Base-by-base conservation (phyloP, 2,329 filamentous ascomycete genomes). In the Ceratocystiopsis minuta region DNA sequence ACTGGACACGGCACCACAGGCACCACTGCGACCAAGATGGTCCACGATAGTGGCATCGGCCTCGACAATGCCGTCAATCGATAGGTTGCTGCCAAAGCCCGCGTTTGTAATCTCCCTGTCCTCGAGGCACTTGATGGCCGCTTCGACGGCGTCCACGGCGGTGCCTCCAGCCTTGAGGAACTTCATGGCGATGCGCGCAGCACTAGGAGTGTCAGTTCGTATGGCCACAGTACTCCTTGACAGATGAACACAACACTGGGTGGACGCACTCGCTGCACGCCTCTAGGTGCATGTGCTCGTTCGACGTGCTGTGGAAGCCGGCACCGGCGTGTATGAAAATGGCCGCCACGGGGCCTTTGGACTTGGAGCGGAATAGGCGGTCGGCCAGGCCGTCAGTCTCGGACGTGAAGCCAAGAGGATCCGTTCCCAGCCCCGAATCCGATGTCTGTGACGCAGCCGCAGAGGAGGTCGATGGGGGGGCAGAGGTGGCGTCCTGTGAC, bases 251-350 rank as follows among this genome's bases (percentile, higher is more conserved):
- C 32, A 37, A 28, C 11, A 20, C 14, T 2, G 9, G 13, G 9
- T 37, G 13, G 24, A 66, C 84, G 61, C 66, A 95, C 88, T 88
- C 79, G 54, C 80, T 79, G 59, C 90, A 96, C 36, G 86, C 86
- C 53, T 78, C 68, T 11, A 98, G 70, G 55, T 98, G 90, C 34
- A 82, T 68, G 43, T 70, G 66, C 57, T 98, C 87, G 55, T 96
- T 96, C 46, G 81, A 73, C 18, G 73, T 66, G 55, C 86, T 95
- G 58, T 98, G 90, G 53, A 84, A 98, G 4, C 90, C 90, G 15
- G 90, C 90, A 32, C 90, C 90, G 34, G 88, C 90, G 59, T 98
- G 90, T 37, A 98, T 79, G 58, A 94, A 96, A 41, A 98, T 88
- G 45, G 85, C 86, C 44, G 61, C 50, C 14, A 52, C 41, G 5